Conservation (phyloP, 441 rosid genomes). For the Syzygium malaccense region DNA sequence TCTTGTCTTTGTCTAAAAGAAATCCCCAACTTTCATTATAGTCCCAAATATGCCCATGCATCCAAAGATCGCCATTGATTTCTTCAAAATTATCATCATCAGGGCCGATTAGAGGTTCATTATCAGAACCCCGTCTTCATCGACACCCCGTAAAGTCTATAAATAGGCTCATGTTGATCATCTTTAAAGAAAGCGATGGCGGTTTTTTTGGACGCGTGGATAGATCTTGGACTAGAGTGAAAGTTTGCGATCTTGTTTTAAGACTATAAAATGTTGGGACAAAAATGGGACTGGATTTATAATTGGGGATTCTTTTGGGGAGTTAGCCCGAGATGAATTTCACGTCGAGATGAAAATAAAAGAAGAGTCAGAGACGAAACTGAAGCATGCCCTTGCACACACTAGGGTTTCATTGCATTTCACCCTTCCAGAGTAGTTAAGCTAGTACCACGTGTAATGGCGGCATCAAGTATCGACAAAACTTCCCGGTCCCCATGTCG, state of each 20-base stretch:
- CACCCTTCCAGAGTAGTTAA: not conserved
- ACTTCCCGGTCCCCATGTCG: not conserved
- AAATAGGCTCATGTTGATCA: not conserved
- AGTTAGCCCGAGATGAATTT: not conserved
- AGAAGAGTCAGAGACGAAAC: not conserved
- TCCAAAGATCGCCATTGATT: not conserved
- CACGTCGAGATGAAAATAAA: not conserved
- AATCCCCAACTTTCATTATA: not conserved
- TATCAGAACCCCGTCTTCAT: not conserved
- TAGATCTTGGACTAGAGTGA: fast-evolving
- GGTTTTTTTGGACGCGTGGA: not conserved
- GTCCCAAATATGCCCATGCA: not conserved
- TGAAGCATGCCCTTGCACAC: not conserved
- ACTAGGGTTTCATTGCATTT: not conserved
- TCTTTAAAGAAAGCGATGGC: not conserved
- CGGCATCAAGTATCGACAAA: not conserved
- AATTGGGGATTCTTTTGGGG: not conserved
- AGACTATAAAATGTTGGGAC: not conserved
- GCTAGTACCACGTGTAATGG: not conserved
- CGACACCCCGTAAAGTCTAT: not conserved
- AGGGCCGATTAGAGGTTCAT: fast-evolving
- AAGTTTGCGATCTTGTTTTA: not conserved
- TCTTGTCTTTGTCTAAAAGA: fast-evolving
- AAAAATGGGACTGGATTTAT: not conserved
- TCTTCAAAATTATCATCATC: not conserved